Evolutionary conservation across 192 early-diverging fungal species (phyloP).

Genomic region (Spizellomyces punctatus): DNA sequence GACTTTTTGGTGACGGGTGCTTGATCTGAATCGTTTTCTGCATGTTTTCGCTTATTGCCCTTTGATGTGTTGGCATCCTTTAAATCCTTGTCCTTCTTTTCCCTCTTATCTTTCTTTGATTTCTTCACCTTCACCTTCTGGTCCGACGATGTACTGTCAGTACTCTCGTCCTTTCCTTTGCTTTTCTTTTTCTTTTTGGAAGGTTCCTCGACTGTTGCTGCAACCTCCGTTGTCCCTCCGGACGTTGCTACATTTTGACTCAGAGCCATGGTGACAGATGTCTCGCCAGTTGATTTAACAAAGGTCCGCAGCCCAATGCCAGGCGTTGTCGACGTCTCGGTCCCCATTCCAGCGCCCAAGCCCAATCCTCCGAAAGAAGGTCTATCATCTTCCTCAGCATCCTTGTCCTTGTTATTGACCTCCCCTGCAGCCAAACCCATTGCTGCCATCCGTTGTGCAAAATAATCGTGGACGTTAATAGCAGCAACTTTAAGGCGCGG

Average conservation of each 20-base stretch:
- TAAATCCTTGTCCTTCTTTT: conserved; percentile 23
- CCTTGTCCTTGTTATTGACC: conserved; percentile 21
- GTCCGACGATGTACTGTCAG: neutral
- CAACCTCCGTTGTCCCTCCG: neutral
- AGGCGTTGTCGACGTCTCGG: neutral
- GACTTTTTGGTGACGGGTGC: conserved; percentile 17
- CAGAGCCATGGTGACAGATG: no score
- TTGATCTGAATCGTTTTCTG: conserved; percentile 10
- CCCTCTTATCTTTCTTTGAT: conserved; percentile 15
- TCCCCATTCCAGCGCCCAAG: conserved; percentile 7
- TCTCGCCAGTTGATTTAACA: no score
- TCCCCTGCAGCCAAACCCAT: conserved; percentile 9
- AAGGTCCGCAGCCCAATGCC: neutral
- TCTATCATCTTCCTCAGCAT: conserved; percentile 31
- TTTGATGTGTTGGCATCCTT: conserved; percentile 28
- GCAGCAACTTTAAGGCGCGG: conserved; percentile 15
- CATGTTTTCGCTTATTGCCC: neutral
- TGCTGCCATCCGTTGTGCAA: conserved; percentile 42
- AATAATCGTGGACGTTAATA: conserved; percentile 44
- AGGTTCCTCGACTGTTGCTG: conserved; percentile 8
- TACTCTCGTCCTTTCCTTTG: neutral
- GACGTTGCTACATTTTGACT: no score
- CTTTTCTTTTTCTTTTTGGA: conserved; percentile 9
- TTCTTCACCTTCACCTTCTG: neutral
- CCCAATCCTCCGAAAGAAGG: conserved; percentile 29